A percentile compares a stretch with the other conserved stretches of the same genome.
phyloP scores from a whole-genome alignment of 192 early-diverging fungal species.

The Linnemannia zychae region DNA sequence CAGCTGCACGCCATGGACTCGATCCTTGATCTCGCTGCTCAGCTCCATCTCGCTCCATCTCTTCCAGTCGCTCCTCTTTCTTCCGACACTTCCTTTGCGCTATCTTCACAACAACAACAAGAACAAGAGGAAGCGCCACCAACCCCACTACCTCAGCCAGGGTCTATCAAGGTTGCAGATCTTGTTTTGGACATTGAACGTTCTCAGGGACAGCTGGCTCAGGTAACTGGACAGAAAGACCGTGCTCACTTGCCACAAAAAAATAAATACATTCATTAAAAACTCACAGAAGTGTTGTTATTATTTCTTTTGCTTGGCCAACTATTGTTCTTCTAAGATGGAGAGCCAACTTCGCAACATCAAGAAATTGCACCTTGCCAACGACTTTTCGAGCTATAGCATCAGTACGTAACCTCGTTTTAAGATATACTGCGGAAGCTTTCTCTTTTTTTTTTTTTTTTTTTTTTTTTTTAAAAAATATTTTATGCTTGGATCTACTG shows the following conservation, averaged over 20 bases:
- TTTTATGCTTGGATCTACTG: neutral
- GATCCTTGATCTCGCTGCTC: slow-evolving; percentile 18
- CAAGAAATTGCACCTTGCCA: slow-evolving; percentile 7
- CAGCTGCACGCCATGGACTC: slow-evolving; percentile 24
- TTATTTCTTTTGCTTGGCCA: neutral
- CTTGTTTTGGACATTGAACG: slow-evolving; percentile 9
- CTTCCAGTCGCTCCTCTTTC: neutral
- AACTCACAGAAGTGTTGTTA: neutral
- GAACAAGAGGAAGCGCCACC: neutral
- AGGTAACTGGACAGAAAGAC: slow-evolving; percentile 4
- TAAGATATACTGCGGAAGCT: too few species aligned
- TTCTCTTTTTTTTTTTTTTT: too few species aligned
- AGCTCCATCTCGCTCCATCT: slow-evolving; percentile 9
- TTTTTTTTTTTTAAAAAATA: neutral
- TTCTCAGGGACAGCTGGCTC: neutral
- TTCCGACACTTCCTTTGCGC: neutral
- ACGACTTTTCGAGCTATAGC: neutral
- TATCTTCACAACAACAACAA: neutral
- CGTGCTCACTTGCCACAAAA: too few species aligned
- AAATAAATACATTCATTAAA: neutral
- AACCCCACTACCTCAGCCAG: neutral
- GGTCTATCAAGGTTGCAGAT: neutral
- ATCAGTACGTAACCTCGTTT: too few species aligned
- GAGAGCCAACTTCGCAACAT: slow-evolving; percentile 11
- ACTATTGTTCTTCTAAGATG: neutral